These are phyloP conservation scores for Fraxinus baroniana DNA, from an alignment of 305 asterid genomes.

Conservation along the genomic window DNA sequence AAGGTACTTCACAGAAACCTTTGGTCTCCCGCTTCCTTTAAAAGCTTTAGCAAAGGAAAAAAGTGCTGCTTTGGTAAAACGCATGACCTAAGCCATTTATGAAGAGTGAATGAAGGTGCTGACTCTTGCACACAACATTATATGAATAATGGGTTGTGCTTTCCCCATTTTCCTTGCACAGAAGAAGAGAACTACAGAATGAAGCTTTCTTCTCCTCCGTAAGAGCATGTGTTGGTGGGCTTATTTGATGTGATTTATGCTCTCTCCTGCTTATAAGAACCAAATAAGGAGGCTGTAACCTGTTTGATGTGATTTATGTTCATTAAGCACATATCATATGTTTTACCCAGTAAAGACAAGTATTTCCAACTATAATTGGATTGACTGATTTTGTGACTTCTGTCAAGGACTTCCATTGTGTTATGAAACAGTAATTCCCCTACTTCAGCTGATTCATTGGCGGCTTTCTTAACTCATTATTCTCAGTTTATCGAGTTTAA, in stretches of 20 bases:
- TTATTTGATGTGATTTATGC: neutral
- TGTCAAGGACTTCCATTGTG: neutral
- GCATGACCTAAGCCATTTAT: neutral
- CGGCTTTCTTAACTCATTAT: neutral
- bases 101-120: neutral
- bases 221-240: neutral
- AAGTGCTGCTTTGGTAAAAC: neutral
- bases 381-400: neutral
- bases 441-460: neutral
- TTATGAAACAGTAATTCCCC: neutral
- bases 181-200: neutral
- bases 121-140: neutral
- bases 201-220: neutral
- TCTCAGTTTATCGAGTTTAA: neutral
- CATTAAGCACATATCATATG: neutral
- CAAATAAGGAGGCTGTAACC: neutral
- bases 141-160: neutral
- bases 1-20: neutral
- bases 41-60: neutral
- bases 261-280: neutral
- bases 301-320: neutral
- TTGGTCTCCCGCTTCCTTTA: neutral
- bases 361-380: neutral
- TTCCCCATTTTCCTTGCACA: neutral
- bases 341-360: neutral